A percentile compares a stretch with the other conserved stretches of the same genome.
Conservation (phyloP, 2,329 filamentous ascomycete species). For the Fonsecaea erecta region DNA sequence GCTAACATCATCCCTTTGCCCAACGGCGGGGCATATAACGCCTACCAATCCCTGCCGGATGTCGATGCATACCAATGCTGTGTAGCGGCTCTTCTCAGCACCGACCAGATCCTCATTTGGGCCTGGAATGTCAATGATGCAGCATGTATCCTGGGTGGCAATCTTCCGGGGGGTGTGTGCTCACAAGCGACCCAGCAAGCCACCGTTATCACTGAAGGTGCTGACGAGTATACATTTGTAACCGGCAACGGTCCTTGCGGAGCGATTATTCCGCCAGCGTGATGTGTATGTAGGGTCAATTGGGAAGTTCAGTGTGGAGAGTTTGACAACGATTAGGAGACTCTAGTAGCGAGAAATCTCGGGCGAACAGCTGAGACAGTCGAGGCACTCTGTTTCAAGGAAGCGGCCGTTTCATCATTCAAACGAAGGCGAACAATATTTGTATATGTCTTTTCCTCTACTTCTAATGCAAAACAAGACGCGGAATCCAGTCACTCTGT, state of each 20-base stretch:
- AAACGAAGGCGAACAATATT: constrained; percentile 2
- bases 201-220: not conserved
- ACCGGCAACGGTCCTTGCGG: not conserved
- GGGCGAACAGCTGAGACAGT: constrained; percentile 1
- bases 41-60: not conserved
- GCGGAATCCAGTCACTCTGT: not conserved
- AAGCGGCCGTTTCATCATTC: constrained; percentile 3
- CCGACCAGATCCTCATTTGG: constrained; percentile 1
- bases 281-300: not conserved
- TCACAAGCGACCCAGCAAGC: not conserved
- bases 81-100: not conserved
- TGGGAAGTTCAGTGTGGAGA: constrained; percentile 1
- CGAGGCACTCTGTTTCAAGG: not conserved
- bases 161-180: not conserved
- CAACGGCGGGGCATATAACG: not conserved
- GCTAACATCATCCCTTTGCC: not conserved
- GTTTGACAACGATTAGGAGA: constrained; percentile 3
- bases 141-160: not conserved
- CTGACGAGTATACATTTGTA: too few relatives aligned
- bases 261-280: not conserved
- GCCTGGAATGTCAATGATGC: not conserved
- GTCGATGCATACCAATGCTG: constrained; percentile 2
- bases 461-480: not conserved
- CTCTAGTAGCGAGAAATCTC: constrained; percentile 1
- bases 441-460: constrained; percentile 1